phyloP scores from a whole-genome alignment of 2,329 filamentous ascomycete species.

The Colletotrichum higginsianum region DNA sequence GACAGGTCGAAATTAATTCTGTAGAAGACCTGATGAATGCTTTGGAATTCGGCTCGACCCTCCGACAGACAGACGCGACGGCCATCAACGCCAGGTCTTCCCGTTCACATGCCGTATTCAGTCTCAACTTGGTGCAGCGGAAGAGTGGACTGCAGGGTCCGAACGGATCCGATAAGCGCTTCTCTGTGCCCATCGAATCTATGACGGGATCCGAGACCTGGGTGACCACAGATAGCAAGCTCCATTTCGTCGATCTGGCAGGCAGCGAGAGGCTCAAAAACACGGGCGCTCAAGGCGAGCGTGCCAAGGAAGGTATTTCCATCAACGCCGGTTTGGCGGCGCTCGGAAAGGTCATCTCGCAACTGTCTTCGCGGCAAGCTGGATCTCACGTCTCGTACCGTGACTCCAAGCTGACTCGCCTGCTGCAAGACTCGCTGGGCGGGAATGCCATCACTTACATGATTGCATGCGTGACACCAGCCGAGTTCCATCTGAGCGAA shows the following conservation, averaged over 20 bases:
- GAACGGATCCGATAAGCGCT: constrained; percentile 81
- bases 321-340: constrained; percentile 97
- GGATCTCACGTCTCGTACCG: constrained; percentile 97
- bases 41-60: constrained; percentile 91
- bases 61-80: constrained; percentile 96
- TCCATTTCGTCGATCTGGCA: constrained; percentile 98
- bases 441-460: constrained; percentile 99
- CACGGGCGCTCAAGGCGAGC: constrained; percentile 93
- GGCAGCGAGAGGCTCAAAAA: constrained; percentile 98
- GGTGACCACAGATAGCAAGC: constrained; percentile 95
- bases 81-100: constrained; percentile 98
- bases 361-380: constrained; percentile 89
- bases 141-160: constrained; percentile 71
- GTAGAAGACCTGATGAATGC: constrained; percentile 92
- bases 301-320: constrained; percentile 95
- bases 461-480: constrained; percentile 98
- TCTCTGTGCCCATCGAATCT: constrained; percentile 87
- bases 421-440: constrained; percentile 95
- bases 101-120: constrained; percentile 97
- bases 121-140: constrained; percentile 91
- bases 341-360: constrained; percentile 97
- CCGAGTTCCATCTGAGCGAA: constrained; percentile 97
- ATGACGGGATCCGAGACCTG: constrained; percentile 78
- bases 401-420: constrained; percentile 94
- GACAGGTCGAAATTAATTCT: constrained; percentile 89